Evolutionary conservation across 257 asterid species (phyloP).

Genomic region (Nicotiana otophora): DNA sequence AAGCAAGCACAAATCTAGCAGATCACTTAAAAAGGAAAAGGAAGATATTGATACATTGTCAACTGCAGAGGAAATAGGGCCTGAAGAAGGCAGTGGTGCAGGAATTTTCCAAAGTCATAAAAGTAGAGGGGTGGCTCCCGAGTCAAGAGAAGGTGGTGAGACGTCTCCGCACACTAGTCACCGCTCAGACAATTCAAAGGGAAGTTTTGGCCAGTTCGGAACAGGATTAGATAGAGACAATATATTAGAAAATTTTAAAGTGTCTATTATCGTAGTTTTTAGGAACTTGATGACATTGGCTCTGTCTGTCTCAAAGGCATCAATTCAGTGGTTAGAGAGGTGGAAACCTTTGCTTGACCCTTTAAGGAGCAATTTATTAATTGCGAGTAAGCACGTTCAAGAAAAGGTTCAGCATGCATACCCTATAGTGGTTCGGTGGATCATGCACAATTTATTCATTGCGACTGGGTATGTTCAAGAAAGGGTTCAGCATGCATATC

Average conservation of each 20-base stretch:
- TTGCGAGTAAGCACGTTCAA: slow-evolving; percentile 41
- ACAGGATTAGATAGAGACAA: slow-evolving; percentile 27
- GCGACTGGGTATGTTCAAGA: slow-evolving; percentile 38
- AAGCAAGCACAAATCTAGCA: slow-evolving; percentile 42
- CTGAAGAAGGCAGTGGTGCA: slow-evolving; percentile 17
- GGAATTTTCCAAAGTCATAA: slow-evolving; percentile 31
- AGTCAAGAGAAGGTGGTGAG: slow-evolving; percentile 29
- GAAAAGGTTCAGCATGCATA: slow-evolving; percentile 55
- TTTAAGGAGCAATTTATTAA: slow-evolving; percentile 30
- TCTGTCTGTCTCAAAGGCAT: slow-evolving; percentile 44
- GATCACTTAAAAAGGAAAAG: slow-evolving; percentile 46
- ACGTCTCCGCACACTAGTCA: slow-evolving; percentile 14
- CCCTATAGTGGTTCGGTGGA: slow-evolving; percentile 40
- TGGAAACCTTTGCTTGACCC: slow-evolving; percentile 40
- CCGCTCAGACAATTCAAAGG: slow-evolving; percentile 17
- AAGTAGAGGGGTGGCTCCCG: slow-evolving; percentile 30
- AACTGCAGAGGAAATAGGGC: slow-evolving; percentile 25
- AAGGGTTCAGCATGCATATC: slow-evolving; percentile 60
- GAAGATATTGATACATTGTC: slow-evolving; percentile 27
- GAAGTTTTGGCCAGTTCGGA: slow-evolving; percentile 18
- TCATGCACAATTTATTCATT: slow-evolving; percentile 15
- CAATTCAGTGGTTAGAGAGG: slow-evolving; percentile 66
- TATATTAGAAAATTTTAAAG: slow-evolving; percentile 32
- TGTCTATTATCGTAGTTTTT: slow-evolving; percentile 45
- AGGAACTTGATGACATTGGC: slow-evolving; percentile 46